A percentile compares a stretch with the other conserved stretches of the same genome.
Evolutionary conservation across 2,329 filamentous ascomycete species (phyloP).

Genomic region (Clonostachys chloroleuca): DNA sequence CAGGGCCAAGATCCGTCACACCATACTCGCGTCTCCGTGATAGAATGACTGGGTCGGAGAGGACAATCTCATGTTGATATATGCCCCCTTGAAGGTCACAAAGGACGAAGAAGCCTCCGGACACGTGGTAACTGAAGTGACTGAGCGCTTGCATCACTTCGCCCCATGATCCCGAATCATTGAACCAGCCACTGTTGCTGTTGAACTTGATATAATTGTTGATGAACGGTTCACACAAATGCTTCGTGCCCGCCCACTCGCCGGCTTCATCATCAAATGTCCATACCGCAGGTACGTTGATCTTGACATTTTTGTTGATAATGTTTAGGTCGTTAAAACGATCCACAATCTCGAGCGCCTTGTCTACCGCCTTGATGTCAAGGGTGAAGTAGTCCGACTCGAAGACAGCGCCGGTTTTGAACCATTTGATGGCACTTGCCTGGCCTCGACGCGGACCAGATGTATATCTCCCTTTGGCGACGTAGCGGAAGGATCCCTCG

Average conservation of each 20-base stretch:
- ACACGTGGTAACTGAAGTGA: slow-evolving; percentile 34
- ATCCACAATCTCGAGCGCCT: slow-evolving; percentile 25
- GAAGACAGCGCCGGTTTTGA: slow-evolving; percentile 27
- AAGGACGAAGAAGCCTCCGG: slow-evolving; percentile 26
- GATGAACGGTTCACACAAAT: slow-evolving; percentile 30
- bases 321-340: slow-evolving; percentile 19
- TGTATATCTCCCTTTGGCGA: too few species aligned
- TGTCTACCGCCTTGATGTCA: slow-evolving; percentile 28
- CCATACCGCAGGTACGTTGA: slow-evolving; percentile 29
- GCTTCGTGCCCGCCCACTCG: slow-evolving; percentile 8
- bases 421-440: slow-evolving; percentile 13
- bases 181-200: slow-evolving; percentile 33
- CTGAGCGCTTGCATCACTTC: slow-evolving; percentile 34
- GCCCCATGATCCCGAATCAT: slow-evolving; percentile 19
- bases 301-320: slow-evolving; percentile 14
- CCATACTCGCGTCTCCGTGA: slow-evolving; percentile 27
- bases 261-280: slow-evolving; percentile 3
- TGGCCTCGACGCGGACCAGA: too few species aligned
- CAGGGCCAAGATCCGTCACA: slow-evolving; percentile 28
- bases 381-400: slow-evolving; percentile 23
- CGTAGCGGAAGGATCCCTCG: too few species aligned
- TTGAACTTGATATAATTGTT: slow-evolving; percentile 36
- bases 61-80: slow-evolving; percentile 18
- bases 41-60: slow-evolving; percentile 25
- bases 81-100: slow-evolving; percentile 36